Base-by-base conservation (phyloP, 805 yeast species). In the Grigorovia jiainica region DNA sequence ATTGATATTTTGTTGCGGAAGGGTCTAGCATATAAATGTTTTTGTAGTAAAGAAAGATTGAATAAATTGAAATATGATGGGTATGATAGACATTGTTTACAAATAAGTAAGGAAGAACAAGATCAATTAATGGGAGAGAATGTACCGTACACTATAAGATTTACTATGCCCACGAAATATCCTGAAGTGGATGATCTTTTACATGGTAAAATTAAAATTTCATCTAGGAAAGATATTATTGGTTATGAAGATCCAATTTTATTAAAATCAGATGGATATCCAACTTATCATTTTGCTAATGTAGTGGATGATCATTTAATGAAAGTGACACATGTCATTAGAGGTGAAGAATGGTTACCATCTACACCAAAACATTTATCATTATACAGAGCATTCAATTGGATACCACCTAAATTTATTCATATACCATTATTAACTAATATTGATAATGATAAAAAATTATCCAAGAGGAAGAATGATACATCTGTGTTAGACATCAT, bases 341-440 rank as follows among this genome's bases (percentile, higher is more conserved):
- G 99, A 50, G 99, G 99, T 27, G 98, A 92, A 56, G 98, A 92
- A 60, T 92, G 99, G 98, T 65, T 92, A 9, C 83, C 95, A 1
- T 86, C 97, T 0, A 92, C 98, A 0, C 95, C 97, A 2, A 90
- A 89, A 53, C 98, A 92, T 55, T 71, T 87, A 36, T 90, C 95
- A 0, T 60, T 92, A 40, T 94, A 92, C 57, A 52, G 72, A 15
- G 95, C 96, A 0, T 81, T 90, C 57, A 86, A 84, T 0, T 90
- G 97, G 97, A 48, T 54, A 0, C 76, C 82, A 1, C 98, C 99
- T 0, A 54, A 70, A 16, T 92, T 77, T 58, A 71, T 83, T n/a
- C 99, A 92, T 57, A 82, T 92, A 38, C 98, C 99, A 0, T 65
- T 92, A 31, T 63, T 92, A 42, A 87, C 96, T 0, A 76, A 86